Evolutionary conservation across 2,329 filamentous ascomycete species (phyloP).

Genomic region (Neonectria neomacrospora): DNA sequence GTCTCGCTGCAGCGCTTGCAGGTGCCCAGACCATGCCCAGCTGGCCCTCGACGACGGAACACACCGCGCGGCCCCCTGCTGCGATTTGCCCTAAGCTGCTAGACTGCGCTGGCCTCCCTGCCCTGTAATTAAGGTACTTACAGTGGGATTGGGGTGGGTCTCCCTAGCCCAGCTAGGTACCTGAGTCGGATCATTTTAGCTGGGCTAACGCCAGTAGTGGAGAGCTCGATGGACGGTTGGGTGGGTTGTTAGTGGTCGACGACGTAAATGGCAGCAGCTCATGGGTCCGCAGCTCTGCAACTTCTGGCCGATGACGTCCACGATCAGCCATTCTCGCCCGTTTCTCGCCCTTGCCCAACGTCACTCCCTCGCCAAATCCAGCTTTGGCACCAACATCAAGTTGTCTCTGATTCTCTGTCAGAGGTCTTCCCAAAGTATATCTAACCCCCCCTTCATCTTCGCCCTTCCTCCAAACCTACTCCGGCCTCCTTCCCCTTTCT

Average conservation of each 20-base stretch:
- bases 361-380: conserved; percentile 40
- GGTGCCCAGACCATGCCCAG: background rate
- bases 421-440: conserved; percentile 34
- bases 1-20: conserved; percentile 1
- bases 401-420: background rate
- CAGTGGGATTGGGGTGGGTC: background rate
- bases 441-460: conserved; percentile 37
- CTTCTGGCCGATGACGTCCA: conserved; percentile 49
- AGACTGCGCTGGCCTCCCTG: background rate
- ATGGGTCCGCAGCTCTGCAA: conserved; percentile 15
- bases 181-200: background rate
- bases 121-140: background rate
- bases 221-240: background rate
- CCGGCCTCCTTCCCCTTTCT: conserved; percentile 29
- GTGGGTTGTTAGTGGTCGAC: conserved; percentile 8
- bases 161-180: background rate
- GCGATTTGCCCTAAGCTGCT: background rate
- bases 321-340: conserved; percentile 39
- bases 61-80: background rate
- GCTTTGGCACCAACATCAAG: background rate
- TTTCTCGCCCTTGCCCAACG: conserved; percentile 46
- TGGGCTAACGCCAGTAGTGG: background rate
- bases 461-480: background rate
- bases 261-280: background rate
- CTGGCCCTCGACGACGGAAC: background rate